Percentiles rank a stretch among this genome's conserved stretches.
Conservation (phyloP, 2,329 filamentous ascomycete genomes). For the Lecanicillium sp. region DNA sequence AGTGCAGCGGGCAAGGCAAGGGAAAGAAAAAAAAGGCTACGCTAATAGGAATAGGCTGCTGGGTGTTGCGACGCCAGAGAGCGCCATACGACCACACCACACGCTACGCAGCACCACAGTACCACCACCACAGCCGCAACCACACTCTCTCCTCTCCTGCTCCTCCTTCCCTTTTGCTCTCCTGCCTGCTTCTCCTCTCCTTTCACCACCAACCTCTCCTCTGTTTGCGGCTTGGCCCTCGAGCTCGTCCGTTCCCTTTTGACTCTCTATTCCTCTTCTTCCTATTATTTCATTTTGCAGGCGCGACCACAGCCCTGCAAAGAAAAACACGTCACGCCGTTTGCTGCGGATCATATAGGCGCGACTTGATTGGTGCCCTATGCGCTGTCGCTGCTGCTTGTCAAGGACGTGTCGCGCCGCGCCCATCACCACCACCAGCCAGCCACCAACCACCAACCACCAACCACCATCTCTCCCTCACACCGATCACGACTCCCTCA, state of each 20-base stretch:
- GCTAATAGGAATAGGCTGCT: too few species aligned
- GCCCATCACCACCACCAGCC: not conserved
- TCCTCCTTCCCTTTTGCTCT: conserved; percentile 8
- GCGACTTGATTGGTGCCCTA: not conserved
- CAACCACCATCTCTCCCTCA: conserved; percentile 9
- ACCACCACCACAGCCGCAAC: conserved; percentile 6
- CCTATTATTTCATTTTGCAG: not conserved
- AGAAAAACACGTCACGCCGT: too few species aligned
- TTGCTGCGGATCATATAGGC: not conserved
- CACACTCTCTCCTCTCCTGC: conserved; percentile 4
- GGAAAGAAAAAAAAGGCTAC: too few species aligned
- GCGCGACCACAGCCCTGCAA: not conserved
- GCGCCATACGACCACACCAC: too few species aligned
- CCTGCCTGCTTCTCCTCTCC: conserved; percentile 8
- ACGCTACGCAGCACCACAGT: too few species aligned
- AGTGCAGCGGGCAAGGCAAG: too few species aligned
- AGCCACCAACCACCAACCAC: not conserved
- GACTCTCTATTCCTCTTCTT: conserved; percentile 6
- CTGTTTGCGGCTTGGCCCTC: not conserved
- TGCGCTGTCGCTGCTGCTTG: conserved; percentile 6
- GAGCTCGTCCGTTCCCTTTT: conserved; percentile 4
- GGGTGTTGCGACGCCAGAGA: too few species aligned
- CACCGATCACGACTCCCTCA: not conserved
- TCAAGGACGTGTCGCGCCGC: conserved; percentile 12
- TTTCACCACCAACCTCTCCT: not conserved